These are phyloP conservation scores for Penicillium paradoxum DNA, from an alignment of 495 filamentous ascomycete species.

Conservation along the genomic window DNA sequence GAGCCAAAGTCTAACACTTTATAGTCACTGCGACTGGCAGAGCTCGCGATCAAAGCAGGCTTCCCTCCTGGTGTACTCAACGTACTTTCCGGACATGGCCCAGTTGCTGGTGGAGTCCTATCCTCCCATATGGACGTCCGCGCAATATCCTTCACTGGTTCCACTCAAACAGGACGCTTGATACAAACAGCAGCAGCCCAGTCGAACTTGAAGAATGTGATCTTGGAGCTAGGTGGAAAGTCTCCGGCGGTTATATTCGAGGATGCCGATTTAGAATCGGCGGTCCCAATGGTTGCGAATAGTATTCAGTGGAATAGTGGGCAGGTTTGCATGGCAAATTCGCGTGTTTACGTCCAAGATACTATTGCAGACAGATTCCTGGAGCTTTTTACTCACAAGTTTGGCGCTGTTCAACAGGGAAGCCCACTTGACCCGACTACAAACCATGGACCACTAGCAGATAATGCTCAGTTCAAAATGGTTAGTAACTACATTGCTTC, in stretches of 20 bases:
- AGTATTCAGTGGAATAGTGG: constrained; percentile 41
- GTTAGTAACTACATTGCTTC: constrained; percentile 83
- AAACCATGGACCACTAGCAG: constrained; percentile 73
- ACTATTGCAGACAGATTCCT: constrained; percentile 17
- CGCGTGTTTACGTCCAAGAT: constrained; percentile 47
- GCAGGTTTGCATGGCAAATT: constrained; percentile 46
- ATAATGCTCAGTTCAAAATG: constrained; percentile 75
- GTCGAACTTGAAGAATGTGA: constrained; percentile 44
- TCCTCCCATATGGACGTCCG: constrained; percentile 14
- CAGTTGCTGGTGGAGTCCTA: constrained; percentile 50
- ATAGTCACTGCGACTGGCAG: not conserved
- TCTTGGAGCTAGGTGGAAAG: constrained; percentile 40
- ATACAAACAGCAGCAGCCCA: constrained; percentile 26
- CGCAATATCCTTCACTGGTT: constrained; percentile 22
- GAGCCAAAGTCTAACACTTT: not conserved
- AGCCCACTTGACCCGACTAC: no score
- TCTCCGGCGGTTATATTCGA: constrained; percentile 35
- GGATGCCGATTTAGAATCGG: constrained; percentile 23
- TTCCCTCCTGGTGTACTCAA: constrained; percentile 89
- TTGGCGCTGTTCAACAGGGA: no score
- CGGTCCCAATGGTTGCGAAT: constrained; percentile 18
- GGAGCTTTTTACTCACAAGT: not conserved
- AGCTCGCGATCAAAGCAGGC: constrained; percentile 69
- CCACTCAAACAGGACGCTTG: constrained; percentile 6
- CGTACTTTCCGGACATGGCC: constrained; percentile 67